phyloP scores from a whole-genome alignment of 192 early-diverging fungal species.

The Gigaspora rosea region DNA sequence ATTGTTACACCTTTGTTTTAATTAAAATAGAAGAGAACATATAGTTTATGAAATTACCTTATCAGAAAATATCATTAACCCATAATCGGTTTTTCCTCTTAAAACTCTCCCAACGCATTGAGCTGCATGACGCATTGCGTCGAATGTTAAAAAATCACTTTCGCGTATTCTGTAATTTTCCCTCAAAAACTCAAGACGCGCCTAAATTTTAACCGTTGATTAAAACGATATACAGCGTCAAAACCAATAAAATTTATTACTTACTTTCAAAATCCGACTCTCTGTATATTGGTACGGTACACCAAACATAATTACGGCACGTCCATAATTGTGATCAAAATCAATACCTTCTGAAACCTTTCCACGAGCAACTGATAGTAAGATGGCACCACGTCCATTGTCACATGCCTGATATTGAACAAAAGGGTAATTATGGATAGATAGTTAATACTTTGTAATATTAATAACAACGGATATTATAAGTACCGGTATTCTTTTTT shows the following conservation, averaged over 20 bases:
- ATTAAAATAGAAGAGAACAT: background rate
- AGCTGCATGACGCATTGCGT: slow-evolving; percentile 97
- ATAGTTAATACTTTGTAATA: background rate
- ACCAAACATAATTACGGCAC: slow-evolving; percentile 99
- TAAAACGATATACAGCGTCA: background rate
- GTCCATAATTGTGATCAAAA: slow-evolving; percentile 99
- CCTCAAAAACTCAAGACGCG: slow-evolving; percentile 91
- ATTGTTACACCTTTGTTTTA: slow-evolving; percentile 6
- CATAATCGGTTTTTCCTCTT: slow-evolving; percentile 98
- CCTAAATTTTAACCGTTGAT: slow-evolving; percentile 44
- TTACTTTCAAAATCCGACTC: slow-evolving; percentile 84
- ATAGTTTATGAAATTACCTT: slow-evolving; percentile 55
- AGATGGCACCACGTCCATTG: slow-evolving; percentile 96
- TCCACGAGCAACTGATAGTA: slow-evolving; percentile 96
- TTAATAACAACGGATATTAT: background rate
- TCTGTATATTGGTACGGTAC: slow-evolving; percentile 99
- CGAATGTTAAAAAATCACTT: slow-evolving; percentile 99
- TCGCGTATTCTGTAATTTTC: slow-evolving; percentile 93
- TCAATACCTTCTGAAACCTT: slow-evolving; percentile 99
- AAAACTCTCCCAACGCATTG: slow-evolving; percentile 98
- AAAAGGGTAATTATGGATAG: background rate
- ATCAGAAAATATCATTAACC: slow-evolving; percentile 98
- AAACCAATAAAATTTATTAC: background rate
- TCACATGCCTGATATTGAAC: slow-evolving; percentile 71
- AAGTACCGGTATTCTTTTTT: background rate